A percentile compares a stretch with the other conserved stretches of the same genome.
Conservation (phyloP, 108 stramenopile genomes). For the Stephanodiscus triporus region DNA sequence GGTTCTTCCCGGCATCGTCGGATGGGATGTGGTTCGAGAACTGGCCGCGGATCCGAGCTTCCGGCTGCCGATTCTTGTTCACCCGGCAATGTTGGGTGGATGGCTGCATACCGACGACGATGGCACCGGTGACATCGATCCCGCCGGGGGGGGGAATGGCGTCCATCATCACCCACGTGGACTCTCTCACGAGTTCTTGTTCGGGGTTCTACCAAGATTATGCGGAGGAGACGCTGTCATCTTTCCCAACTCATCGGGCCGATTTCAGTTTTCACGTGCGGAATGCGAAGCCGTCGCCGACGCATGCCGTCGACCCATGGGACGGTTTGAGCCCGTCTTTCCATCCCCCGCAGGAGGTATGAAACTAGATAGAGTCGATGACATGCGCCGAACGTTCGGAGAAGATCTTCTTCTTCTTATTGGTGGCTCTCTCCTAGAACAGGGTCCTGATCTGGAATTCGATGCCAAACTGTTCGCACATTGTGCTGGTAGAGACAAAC, state of each 20-base stretch:
- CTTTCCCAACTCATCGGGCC: constrained; percentile 24
- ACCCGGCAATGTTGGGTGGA: constrained; percentile 39
- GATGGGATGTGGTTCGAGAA: constrained; percentile 28
- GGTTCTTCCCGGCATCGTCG: constrained; percentile 28
- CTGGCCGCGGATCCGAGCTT: constrained; percentile 26
- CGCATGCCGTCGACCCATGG: constrained; percentile 28
- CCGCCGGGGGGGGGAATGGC: constrained; percentile 7
- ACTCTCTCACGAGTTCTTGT: constrained; percentile 29
- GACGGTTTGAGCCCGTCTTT: constrained; percentile 27
- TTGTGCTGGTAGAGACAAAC: constrained; percentile 25
- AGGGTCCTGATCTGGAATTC: constrained; percentile 32
- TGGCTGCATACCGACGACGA: constrained; percentile 22
- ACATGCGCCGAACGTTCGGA: constrained; percentile 37
- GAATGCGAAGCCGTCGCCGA: constrained; percentile 29
- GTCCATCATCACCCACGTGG: constrained; percentile 24
- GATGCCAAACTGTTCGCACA: constrained; percentile 24
- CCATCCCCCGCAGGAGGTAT: constrained; percentile 34
- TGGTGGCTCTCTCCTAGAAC: constrained; percentile 28
- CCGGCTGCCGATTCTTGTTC: constrained; percentile 27
- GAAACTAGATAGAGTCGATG: constrained; percentile 24
- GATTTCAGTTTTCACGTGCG: constrained; percentile 24
- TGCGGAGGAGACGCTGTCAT: constrained; percentile 37
- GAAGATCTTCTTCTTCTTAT: constrained; percentile 35
- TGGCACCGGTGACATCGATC: neutral
- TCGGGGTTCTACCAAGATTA: constrained; percentile 28